Conservation (phyloP, 768 basidiomycete species). For the Tulasnella sp. region DNA sequence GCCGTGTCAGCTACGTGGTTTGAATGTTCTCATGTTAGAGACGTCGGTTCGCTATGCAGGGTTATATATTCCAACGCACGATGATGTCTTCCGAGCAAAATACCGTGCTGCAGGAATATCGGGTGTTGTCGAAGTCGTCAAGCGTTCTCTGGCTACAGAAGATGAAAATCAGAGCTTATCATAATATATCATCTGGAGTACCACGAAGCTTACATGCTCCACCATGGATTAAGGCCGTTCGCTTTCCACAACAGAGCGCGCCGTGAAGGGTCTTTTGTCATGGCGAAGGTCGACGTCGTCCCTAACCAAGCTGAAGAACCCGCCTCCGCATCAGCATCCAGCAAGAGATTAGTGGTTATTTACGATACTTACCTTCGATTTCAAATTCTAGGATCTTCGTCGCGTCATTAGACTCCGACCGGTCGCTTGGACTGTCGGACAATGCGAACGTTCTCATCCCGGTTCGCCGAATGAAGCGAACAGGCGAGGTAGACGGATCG, state of each 20-base stretch:
- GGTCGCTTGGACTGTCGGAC: neutral
- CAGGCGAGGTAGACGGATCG: neutral
- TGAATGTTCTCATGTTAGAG: neutral
- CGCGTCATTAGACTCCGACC: neutral
- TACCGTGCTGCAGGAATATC: neutral
- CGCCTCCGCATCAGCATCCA: neutral
- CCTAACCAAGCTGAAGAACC: neutral
- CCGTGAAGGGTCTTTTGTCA: neutral
- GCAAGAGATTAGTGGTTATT: neutral
- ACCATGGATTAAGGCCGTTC: neutral
- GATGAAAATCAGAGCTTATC: neutral
- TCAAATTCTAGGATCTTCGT: neutral
- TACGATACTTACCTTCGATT: neutral
- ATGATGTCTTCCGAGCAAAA: neutral
- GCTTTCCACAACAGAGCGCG: neutral
- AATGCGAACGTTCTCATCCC: neutral
- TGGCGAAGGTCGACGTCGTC: neutral
- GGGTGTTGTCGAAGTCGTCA: neutral
- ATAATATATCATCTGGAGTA: neutral
- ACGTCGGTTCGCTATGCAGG: neutral
- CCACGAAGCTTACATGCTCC: neutral
- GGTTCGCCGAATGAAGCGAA: neutral
- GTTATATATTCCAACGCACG: neutral
- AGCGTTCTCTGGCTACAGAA: neutral
- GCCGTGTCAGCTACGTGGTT: neutral